These are phyloP conservation scores for Aspergillus flavus DNA, from an alignment of 2,329 filamentous ascomycete genomes.

Conservation along the genomic window DNA sequence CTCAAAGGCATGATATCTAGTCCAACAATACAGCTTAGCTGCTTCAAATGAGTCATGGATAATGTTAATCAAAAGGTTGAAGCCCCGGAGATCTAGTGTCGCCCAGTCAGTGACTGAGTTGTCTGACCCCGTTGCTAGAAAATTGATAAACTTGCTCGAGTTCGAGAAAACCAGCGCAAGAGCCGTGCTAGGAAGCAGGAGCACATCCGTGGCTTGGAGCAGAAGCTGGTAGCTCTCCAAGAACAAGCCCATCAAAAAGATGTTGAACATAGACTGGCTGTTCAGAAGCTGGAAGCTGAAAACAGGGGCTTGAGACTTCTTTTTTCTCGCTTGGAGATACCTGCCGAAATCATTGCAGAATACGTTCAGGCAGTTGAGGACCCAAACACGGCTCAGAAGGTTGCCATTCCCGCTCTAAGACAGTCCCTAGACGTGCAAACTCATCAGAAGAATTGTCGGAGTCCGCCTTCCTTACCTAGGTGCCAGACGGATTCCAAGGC, in stretches of 20 bases:
- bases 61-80: constrained; percentile 18
- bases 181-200: constrained; percentile 40
- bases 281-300: constrained; percentile 38
- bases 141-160: constrained; percentile 41
- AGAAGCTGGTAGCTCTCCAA: constrained; percentile 32
- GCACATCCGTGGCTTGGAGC: constrained; percentile 39
- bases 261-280: constrained; percentile 35
- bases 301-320: constrained; percentile 34
- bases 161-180: constrained; percentile 43
- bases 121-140: constrained; percentile 22
- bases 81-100: neutral
- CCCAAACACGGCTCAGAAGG: constrained; percentile 27
- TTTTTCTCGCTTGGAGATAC: constrained; percentile 28
- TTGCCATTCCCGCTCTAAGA: constrained; percentile 39
- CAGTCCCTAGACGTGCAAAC: constrained; percentile 1
- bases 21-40: neutral
- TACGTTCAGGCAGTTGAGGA: constrained; percentile 29
- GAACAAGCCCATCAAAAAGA: constrained; percentile 34
- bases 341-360: constrained; percentile 26
- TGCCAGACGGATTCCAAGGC: neutral
- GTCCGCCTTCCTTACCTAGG: neutral
- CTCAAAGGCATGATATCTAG: neutral
- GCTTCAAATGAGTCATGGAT: neutral
- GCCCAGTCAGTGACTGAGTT: constrained; percentile 2
- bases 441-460: neutral